Evolutionary conservation across 768 basidiomycete species (phyloP), one percentile per base, ranked within the genome.

Genomic region (Lentinula lateritia): DNA sequence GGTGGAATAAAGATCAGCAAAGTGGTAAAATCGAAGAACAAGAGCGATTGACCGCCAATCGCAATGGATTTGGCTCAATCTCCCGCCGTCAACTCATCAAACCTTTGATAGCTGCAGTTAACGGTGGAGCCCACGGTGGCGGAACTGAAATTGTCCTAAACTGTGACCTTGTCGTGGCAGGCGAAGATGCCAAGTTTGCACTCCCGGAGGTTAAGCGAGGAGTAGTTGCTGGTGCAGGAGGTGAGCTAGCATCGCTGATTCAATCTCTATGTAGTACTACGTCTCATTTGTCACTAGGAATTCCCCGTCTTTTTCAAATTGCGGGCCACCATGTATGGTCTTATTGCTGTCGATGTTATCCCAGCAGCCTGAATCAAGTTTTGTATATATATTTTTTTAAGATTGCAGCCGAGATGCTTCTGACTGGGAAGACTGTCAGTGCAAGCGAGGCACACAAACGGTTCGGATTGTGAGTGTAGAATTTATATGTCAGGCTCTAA

Each of bases 131-230:
- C 0, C 83, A 83, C 52, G 87, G 87, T 38, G 88, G 88, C 1
- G 88, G 86, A 6, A 75, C 82, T 64, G 88, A 89, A 68, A 79
- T 89, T 54, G 64, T 90, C 1, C 66, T 92, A 5, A 93, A 93
- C 65, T 92, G 89, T 63, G 92, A 93, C 67, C 68, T 92, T 32
- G 89, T 92, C 57, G 71, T 93, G 18, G 86, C 91, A 1, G 81
- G 78, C 62, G 77, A 84, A 54, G 81, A 84, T 15, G 85, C 90
- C 2, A 82, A 79, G 60, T 90, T 93, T 63, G 89, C 83, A 4
- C 76, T 92, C 28, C 89, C 89, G 0, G 91, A 93, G 66, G 91
- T 91, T 4, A 88, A 85, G 70, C 80, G 88, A 34, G 92, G 92
- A 0, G 90, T 92, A 7, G 67, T 89, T 35, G 90, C 89, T 12